Evolutionary conservation across 805 yeast species (phyloP).

Genomic region (Lachancea sp.): DNA sequence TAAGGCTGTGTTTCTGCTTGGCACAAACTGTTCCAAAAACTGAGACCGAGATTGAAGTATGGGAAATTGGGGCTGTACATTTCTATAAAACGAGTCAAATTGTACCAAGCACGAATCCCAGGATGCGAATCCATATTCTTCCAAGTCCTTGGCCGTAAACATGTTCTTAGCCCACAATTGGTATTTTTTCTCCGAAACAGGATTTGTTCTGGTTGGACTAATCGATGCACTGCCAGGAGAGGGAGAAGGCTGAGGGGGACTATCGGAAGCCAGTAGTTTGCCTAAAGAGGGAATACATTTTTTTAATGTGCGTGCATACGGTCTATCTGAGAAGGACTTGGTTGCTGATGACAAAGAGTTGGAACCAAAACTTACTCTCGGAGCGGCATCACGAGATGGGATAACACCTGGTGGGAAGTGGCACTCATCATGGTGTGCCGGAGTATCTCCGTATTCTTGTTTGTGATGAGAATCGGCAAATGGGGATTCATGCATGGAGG

Average conservation of each 20-base stretch:
- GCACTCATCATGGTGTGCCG: no score
- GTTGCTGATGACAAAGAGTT: no score
- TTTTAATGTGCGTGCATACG: no score
- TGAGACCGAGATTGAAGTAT: constrained; percentile 1
- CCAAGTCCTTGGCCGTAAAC: constrained; percentile 1
- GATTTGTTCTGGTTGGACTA: background rate
- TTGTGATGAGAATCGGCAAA: no score
- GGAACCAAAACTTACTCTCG: background rate
- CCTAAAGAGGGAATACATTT: background rate
- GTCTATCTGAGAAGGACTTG: no score
- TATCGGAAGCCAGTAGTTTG: background rate
- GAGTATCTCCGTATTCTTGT: no score
- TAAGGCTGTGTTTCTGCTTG: constrained; percentile 5
- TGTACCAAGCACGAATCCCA: constrained; percentile 1
- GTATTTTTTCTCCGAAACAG: background rate
- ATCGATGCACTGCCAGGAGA: background rate
- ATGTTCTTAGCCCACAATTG: background rate
- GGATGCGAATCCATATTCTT: constrained; percentile 5
- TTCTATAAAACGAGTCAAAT: constrained; percentile 4
- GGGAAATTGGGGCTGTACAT: constrained; percentile 7
- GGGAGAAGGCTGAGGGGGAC: background rate
- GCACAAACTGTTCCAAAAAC: constrained; percentile 1
- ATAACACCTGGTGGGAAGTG: no score
- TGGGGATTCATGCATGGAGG: no score
- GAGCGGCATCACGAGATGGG: no score